Base-by-base conservation (phyloP, 768 basidiomycete genomes). In the Tephrocybe sp. region DNA sequence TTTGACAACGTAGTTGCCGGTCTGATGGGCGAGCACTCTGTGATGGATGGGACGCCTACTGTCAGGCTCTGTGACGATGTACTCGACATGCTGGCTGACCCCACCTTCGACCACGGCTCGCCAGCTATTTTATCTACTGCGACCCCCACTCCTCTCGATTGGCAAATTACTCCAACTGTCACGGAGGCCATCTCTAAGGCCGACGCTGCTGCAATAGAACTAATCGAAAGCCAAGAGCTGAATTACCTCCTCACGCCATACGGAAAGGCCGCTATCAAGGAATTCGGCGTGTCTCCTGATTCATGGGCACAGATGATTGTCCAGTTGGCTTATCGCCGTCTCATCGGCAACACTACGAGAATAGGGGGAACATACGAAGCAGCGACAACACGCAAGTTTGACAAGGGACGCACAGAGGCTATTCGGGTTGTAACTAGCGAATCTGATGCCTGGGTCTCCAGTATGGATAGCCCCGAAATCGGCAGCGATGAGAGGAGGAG, bases 221-320 rank as follows among this genome's bases (percentile, higher is more conserved):
- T 92, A 42, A 72, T 84, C 32, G 73, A 78, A 31, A 74, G 78
- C 22, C 91, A 93, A 59, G 73, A 74, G 47, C 69, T 93, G 52
- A 71, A 73, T 18, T 84, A 83, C 67, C 65, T 79, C 51, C 72
- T 79, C 32, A 92, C 90, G 1, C 64, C 71, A 1, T 98, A 95
- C 59, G 95, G 95, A 27, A 96, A 94, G 68, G 79, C 79, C 36
- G 79, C 81, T 15, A 90, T 96, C 72, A 97, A 96, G 75, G 69
- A 76, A 12, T 92, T 90, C 58, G 84, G 88, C 27, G 83, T 89
- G n/a, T 91, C 92, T 34, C 95, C 95, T 2, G 95, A 98, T 62
- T 89, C 89, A 22, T 97, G 93, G 92, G 86, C 89, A 38, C 95
- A 98, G 71, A 84, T 97, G 80, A 72, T 93, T 61, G 77, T 95